Base-by-base conservation (phyloP, 306 rosid genomes). In the Hippophae tibetana region DNA sequence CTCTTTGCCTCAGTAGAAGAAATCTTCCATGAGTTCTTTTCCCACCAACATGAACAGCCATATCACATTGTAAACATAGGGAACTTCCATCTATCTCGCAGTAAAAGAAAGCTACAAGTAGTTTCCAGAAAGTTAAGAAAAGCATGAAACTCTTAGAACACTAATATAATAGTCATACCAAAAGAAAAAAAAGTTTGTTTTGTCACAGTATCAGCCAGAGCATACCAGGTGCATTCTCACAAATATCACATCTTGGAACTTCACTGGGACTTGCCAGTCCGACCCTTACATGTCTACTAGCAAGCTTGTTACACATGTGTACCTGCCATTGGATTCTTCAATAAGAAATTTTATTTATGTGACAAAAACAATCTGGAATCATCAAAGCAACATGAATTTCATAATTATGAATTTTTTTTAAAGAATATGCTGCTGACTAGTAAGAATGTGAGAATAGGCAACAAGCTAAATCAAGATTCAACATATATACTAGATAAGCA, bases 1-100 rank as follows among this genome's bases (percentile, higher is more conserved):
- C 96, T 86, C 93, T 79, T 74, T 92, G 99, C 82, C 96, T 80
- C 64, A 92, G 74, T 5, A 82, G 78, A 71, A 92, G 99, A 70
- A 81, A 92, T 84, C 99, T 81, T 69, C 94, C 86, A 71, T 92
- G 99, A n/a, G 86, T 88, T 84, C 99, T 80, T 83, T 92, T 92
- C 54, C 99, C 99, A 26, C 99, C 99, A 64, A 92, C 99, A 74
- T 92, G 99, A 77, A 92, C 93, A 58, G 76, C 59, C 96, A 88
- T 77, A 72, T 92, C 99, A 51, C 99, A 92, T 79, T 92, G 96
- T 81, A 92, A 80, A 72, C 99, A 92, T 42, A 92, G 95, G 61
- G 93, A 88, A 66, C 89, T 92, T 25, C 95, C 99, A 69, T 92
- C 99, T 48, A 82, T 78, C 74, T 92, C 99, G 76, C 99, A 92